Evolutionary conservation across 1,284 basidiomycete genomes (phyloP).

Genomic region (Lentinus polychrous): DNA sequence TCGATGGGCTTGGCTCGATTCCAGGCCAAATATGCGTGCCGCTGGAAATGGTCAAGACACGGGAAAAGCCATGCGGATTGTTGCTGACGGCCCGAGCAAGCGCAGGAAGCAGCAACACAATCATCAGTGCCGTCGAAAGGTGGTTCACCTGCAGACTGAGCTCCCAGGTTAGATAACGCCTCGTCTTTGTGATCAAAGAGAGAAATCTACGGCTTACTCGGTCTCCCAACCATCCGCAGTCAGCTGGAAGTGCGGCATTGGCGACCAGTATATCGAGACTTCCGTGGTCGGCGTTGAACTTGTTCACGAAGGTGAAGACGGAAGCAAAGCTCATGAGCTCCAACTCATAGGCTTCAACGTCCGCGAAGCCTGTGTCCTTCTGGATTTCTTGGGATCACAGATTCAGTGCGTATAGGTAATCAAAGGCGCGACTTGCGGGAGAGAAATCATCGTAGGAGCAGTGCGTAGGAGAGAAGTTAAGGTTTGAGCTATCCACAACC

Average conservation of each 20-base stretch:
- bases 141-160: conserved; percentile 29
- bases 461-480: too few species aligned
- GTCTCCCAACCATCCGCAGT: conserved; percentile 28
- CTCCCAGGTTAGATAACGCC: too few species aligned
- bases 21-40: conserved; percentile 16
- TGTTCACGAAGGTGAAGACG: conserved; percentile 24
- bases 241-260: conserved; percentile 24
- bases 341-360: conserved; percentile 21
- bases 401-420: too few species aligned
- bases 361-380: conserved; percentile 19
- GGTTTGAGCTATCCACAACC: too few species aligned
- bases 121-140: conserved; percentile 21
- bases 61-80: conserved; percentile 7
- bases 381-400: conserved; percentile 22
- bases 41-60: conserved; percentile 24
- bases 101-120: conserved; percentile 24
- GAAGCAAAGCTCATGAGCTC: conserved; percentile 25
- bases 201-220: conserved; percentile 11
- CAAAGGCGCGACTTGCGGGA: too few species aligned
- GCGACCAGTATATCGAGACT: conserved; percentile 27
- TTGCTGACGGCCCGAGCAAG: conserved; percentile 15
- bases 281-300: conserved; percentile 20
- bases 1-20: background rate
- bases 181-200: background rate
- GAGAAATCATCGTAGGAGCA: too few species aligned